These are phyloP conservation scores for Cystobasidium ongulense DNA, from an alignment of 768 basidiomycete species.

Conservation along the genomic window DNA sequence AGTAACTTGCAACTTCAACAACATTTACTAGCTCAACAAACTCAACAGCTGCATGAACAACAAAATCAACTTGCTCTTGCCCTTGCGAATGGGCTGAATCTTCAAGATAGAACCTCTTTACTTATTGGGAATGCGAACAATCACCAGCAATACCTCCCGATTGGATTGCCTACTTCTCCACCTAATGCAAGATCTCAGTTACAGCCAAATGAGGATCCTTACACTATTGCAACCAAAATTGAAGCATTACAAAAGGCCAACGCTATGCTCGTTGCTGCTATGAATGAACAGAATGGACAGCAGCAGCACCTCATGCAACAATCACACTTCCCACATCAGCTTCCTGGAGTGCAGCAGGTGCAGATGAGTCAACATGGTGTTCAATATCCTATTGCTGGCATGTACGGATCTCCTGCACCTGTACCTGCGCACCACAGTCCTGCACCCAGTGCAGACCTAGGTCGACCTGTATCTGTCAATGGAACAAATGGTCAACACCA, in stretches of 20 bases:
- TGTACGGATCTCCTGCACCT: neutral
- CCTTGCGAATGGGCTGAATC: neutral
- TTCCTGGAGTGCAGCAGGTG: no score
- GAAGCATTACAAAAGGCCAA: constrained; percentile 23
- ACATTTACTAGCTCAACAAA: constrained; percentile 2
- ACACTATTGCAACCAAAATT: neutral
- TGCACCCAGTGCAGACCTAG: constrained; percentile 11
- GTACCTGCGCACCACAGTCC: neutral
- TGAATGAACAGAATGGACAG: constrained; percentile 27
- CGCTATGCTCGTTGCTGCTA: constrained; percentile 33
- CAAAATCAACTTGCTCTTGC: constrained; percentile 5
- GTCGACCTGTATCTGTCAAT: neutral
- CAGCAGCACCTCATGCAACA: neutral
- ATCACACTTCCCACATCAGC: neutral
- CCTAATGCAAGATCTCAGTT: neutral
- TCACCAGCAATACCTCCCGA: neutral
- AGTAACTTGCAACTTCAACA: constrained; percentile 12
- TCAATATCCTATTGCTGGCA: neutral
- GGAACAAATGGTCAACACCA: constrained; percentile 36
- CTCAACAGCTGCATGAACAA: constrained; percentile 22
- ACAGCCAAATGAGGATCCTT: neutral
- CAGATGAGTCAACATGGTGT: neutral
- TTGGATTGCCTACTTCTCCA: neutral
- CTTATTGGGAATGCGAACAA: neutral
- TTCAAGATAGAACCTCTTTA: neutral